Evolutionary conservation across 2,329 filamentous ascomycete species (phyloP).

Genomic region (Xylariales sp.): DNA sequence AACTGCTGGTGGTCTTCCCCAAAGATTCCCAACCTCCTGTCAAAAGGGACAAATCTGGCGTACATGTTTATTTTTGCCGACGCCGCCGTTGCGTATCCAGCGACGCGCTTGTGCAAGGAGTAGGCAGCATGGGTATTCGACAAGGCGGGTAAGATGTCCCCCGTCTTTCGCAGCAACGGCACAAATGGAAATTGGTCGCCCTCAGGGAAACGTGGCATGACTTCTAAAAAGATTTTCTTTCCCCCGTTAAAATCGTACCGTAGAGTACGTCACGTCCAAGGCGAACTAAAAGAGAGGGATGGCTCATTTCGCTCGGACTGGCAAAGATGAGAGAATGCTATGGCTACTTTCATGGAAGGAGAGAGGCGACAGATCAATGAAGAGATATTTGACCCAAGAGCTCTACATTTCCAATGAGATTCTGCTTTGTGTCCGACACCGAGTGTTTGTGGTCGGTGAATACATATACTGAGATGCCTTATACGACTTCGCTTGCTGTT

Average conservation of each 20-base stretch:
- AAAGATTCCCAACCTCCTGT: constrained; percentile 22
- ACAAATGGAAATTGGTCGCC: constrained; percentile 21
- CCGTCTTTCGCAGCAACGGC: constrained; percentile 18
- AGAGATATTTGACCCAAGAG: constrained; percentile 15
- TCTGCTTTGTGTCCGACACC: not conserved
- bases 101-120: constrained; percentile 16
- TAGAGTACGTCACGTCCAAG: constrained; percentile 14
- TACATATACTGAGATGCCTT: too few species aligned
- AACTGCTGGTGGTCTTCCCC: constrained; percentile 24
- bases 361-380: constrained; percentile 20
- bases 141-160: constrained; percentile 11
- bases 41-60: constrained; percentile 22
- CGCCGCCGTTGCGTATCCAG: constrained; percentile 10
- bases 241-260: constrained; percentile 21
- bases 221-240: constrained; percentile 30
- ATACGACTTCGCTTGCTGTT: too few species aligned
- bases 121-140: constrained; percentile 20
- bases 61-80: constrained; percentile 27
- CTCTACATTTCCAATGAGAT: too few species aligned
- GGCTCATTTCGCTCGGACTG: constrained; percentile 20
- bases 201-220: constrained; percentile 26
- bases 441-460: not conserved
- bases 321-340: constrained; percentile 17
- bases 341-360: constrained; percentile 20
- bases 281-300: constrained; percentile 22